Base-by-base conservation (phyloP, 768 basidiomycete species). In the Mycena latifolia region DNA sequence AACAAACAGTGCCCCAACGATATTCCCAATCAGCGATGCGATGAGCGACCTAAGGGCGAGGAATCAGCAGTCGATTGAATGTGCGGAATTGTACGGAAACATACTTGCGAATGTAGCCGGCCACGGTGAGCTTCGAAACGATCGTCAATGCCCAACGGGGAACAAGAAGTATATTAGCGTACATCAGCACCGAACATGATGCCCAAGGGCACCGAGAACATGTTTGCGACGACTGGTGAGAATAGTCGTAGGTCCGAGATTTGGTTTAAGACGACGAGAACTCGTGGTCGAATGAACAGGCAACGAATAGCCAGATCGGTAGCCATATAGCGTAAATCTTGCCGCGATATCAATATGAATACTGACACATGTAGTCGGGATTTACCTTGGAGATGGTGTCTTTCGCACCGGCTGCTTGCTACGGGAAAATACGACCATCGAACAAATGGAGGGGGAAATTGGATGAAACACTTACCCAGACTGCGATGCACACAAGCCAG, bases 251-350 rank as follows among this genome's bases (percentile, higher is more conserved):
- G 37, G 25, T 37, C 54, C n/a, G 45, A 27, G 41, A 24, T 11
- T n/a, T 10, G 6, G 8, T 39, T 39, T 14, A 17, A 9, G 50
- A 47, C 17, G 54, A 7, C 33, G 4, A 60, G 67, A 81, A 61
- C 73, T 91, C 89, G 80, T 92, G 91, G 70, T 92, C 91, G 68
- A 83, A 91, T 15, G 85, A 85, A 67, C 88, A 89, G 0, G 92
- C 83, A 8, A 92, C 91, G 73, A 92, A 92, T 25, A 89, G 80
- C 89, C 89, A 92, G 64, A 92, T 91, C 8, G 91, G 91, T 59
- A 92, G 85, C 91, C 91, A 92, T 52, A 86, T 81, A 0, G 87
- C 86, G 62, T 88, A 78, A 41, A 92, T 81, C 85, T 89, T 52
- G 2, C 20, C n/a, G 22, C 20, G 52, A 25, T 5, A 55, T 12